A percentile compares a stretch with the other conserved stretches of the same genome.
phyloP scores from a whole-genome alignment of 75 land plant species.

The Azolla pinnata region DNA sequence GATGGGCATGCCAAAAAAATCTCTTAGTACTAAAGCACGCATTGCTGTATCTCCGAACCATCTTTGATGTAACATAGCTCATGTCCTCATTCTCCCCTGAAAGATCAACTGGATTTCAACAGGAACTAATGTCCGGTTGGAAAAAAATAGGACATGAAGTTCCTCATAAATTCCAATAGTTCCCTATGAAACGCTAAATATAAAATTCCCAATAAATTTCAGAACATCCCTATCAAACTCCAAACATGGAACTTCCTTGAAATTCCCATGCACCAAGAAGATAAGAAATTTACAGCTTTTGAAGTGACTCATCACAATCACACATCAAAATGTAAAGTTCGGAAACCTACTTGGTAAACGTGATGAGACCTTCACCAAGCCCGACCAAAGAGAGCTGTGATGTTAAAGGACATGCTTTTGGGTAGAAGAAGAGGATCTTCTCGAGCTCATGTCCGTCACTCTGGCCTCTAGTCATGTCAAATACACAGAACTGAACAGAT shows the following conservation, averaged over 20 bases:
- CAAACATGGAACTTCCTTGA: too few species aligned
- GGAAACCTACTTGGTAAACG: conserved; percentile 79
- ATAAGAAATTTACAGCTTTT: neutral
- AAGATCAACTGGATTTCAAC: neutral
- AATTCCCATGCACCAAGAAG: too few species aligned
- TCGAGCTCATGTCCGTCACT: conserved; percentile 92
- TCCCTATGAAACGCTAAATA: too few species aligned
- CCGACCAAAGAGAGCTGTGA: conserved; percentile 86
- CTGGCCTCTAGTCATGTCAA: conserved; percentile 92
- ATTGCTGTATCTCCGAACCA: too few species aligned
- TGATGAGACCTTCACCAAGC: conserved; percentile 92
- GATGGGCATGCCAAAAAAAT: too few species aligned
- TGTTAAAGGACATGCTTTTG: conserved; percentile 61
- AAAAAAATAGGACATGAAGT: too few species aligned
- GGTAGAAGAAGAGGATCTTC: conserved; percentile 87
- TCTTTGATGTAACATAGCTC: too few species aligned
- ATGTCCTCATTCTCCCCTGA: too few species aligned
- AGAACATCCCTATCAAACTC: too few species aligned
- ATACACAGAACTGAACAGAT: conserved; percentile 56
- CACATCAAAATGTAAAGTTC: neutral
- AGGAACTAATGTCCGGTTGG: neutral
- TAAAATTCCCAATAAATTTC: too few species aligned
- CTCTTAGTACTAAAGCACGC: too few species aligned
- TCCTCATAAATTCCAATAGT: too few species aligned
- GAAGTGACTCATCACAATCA: neutral